Evolutionary conservation across 768 basidiomycete genomes (phyloP), one percentile per base, ranked within the genome.

Genomic region (Leccinum sublutescens): DNA sequence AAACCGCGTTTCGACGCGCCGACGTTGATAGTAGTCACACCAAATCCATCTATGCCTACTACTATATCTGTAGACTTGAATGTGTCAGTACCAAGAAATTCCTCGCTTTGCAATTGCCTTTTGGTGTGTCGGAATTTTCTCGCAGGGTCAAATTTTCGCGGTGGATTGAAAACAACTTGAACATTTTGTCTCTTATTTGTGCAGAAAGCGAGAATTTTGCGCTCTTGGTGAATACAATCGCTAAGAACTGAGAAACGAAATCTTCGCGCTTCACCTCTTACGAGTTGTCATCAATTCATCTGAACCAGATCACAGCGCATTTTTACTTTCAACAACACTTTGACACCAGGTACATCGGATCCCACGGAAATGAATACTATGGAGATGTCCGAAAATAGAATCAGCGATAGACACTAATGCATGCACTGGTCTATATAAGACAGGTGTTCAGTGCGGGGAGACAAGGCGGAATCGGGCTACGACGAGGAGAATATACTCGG

Each of bases 341-440:
- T 23, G 12, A 27, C 21, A 17, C 25, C 0, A 34, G 25, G 47
- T 57, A 58, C 56, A 36, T 58, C 56, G 33, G 27, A 25, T 29
- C 29, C 27, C 25, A 7, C 25, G 8, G 27, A 29, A 29, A 29
- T 29, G 0, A 19, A 21, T 1, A 58, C 56, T 34, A 57, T 55
- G 25, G 9, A 47, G 31, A 17, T 47, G 55, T 47, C n/a, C 57
- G 57, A 57, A 58, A 56, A 58, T n/a, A 34, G 40, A 47, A 58
- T 43, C 12, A 34, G 9, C 8, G 6, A 11, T 57, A 57, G 19
- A 56, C 53, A 21, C 34, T 0, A 0, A 29, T 56, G 21, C 14
- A 57, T 23, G n/a, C 19, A 27, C 56, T 36, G 47, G 43, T 34
- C 23, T 25, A 17, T 33, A 31, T 31, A 9, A 36, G 17, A 57